Percentiles rank a stretch among this genome's conserved stretches.
These are phyloP conservation scores for Rhodotorula babjevae DNA, from an alignment of 768 basidiomycete genomes.

Conservation along the genomic window DNA sequence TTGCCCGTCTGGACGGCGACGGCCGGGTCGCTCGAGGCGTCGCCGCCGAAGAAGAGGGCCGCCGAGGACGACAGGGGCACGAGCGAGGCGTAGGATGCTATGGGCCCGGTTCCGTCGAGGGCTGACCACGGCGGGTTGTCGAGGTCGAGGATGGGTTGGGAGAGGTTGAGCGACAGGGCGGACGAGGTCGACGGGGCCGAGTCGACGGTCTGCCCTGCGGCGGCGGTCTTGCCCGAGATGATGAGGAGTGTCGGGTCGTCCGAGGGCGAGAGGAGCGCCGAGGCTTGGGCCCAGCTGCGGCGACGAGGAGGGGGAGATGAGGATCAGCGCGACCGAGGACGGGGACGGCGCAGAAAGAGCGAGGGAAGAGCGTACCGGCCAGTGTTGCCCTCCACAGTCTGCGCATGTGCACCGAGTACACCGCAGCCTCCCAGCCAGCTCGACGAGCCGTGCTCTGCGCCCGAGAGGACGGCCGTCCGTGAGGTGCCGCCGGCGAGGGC, in stretches of 20 bases:
- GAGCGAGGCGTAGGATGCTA: constrained; percentile 4
- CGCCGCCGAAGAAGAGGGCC: constrained; percentile 28
- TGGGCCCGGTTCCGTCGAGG: constrained; percentile 1
- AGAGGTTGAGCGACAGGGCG: constrained; percentile 26
- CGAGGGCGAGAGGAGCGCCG: constrained; percentile 9
- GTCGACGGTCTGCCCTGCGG: constrained; percentile 31
- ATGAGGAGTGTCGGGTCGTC: constrained; percentile 18
- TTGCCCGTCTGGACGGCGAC: constrained; percentile 19
- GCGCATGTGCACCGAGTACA: neutral
- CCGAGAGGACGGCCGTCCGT: no score
- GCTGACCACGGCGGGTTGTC: constrained; percentile 20
- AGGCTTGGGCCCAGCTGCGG: constrained; percentile 31
- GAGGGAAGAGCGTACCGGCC: neutral
- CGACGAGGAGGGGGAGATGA: neutral
- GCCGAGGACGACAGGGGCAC: constrained; percentile 2
- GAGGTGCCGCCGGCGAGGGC: neutral
- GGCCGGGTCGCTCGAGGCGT: constrained; percentile 23
- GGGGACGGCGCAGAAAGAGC: neutral
- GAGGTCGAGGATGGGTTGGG: constrained; percentile 23
- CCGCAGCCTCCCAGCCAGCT: neutral
- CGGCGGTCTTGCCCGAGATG: constrained; percentile 21
- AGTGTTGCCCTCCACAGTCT: neutral
- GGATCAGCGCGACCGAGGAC: neutral
- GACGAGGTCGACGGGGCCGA: constrained; percentile 21
- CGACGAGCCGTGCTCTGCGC: neutral